Evolutionary conservation across 306 rosid genomes (phyloP), one percentile per base, ranked within the genome.

Genomic region (Acacia confusa): DNA sequence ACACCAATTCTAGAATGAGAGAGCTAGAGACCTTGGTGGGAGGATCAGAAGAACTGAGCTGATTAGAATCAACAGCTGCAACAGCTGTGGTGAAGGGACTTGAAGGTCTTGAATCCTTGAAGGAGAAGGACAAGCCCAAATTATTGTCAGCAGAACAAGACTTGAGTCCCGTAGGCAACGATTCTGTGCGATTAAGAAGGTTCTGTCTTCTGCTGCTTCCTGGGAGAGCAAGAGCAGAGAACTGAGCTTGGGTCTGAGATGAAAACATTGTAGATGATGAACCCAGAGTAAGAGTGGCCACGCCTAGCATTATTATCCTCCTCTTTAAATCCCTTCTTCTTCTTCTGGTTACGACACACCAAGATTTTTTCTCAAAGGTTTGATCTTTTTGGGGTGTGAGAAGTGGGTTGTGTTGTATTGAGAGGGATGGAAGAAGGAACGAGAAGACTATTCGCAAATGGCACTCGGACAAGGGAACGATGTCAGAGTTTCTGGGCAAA

Each of bases 61-160:
- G 81, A 82, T 90, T 91, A 82, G 97, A 91, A 75, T 93, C 91
- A 66, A 94, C 88, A 84, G 98, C 90, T 15, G 97, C 84, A 74
- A 87, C 91, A 72, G 90, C 87, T 6, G 94, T 77, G 71, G 83
- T 87, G 85, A 90, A 77, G 81, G 92, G 79, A 19, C 76, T 70
- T 40, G 78, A 27, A 53, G 82, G 66, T 52, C 82, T 34, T 67
- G 83, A 71, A 52, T 83, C 73, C 72, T 81, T 82, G 84, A 82
- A 87, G 78, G 88, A 86, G 84, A 80, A 78, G 81, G 78, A 78
- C 69, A 83, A 85, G 70, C 25, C 78, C 83, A 71, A 43, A 79
- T 61, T 88, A 60, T 75, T 78, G 48, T 78, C n/a, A 68, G 80
- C 28, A 66, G 13, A 55, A 55, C 77, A 43, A 50, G 90, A 71